A percentile compares a stretch with the other conserved stretches of the same genome.
Evolutionary conservation across 78 protist genomes (phyloP).

Genomic region (Anaeramoeba ignava): DNA sequence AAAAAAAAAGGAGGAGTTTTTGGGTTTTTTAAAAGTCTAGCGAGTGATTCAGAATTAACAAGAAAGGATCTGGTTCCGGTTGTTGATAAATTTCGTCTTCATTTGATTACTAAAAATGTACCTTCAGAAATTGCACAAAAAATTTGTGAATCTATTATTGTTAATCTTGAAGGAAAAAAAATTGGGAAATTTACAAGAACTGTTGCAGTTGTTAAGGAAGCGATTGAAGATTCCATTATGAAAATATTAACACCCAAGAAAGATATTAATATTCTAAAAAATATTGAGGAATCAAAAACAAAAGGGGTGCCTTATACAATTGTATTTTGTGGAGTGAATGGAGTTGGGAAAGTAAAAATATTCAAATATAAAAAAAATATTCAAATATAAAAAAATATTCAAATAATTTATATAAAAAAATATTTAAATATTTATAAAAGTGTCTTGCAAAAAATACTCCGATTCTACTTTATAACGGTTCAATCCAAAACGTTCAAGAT

Average conservation of each 20-base stretch:
- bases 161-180: slow-evolving; percentile 51
- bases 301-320: slow-evolving; percentile 26
- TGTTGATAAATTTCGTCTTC: slow-evolving; percentile 33
- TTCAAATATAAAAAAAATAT: too few species aligned
- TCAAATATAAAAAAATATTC: too few species aligned
- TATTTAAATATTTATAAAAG: too few species aligned
- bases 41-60: neutral
- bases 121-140: slow-evolving; percentile 72
- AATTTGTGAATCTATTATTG: slow-evolving; percentile 55
- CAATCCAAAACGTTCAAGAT: neutral
- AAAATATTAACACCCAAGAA: slow-evolving; percentile 85
- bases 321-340: slow-evolving; percentile 47
- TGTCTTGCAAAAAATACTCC: neutral
- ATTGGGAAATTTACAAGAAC: neutral
- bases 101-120: slow-evolving; percentile 80
- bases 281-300: neutral
- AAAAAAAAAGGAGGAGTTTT: neutral
- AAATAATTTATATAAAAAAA: too few species aligned
- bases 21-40: neutral
- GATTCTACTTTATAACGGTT: neutral
- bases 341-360: slow-evolving; percentile 47
- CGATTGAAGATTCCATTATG: slow-evolving; percentile 52
- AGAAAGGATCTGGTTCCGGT: slow-evolving; percentile 44
- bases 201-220: slow-evolving; percentile 17
- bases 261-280: slow-evolving; percentile 25